Conservation (phyloP, 371 early-diverging fungal genomes). For the Zopfochytrium polystomum region DNA sequence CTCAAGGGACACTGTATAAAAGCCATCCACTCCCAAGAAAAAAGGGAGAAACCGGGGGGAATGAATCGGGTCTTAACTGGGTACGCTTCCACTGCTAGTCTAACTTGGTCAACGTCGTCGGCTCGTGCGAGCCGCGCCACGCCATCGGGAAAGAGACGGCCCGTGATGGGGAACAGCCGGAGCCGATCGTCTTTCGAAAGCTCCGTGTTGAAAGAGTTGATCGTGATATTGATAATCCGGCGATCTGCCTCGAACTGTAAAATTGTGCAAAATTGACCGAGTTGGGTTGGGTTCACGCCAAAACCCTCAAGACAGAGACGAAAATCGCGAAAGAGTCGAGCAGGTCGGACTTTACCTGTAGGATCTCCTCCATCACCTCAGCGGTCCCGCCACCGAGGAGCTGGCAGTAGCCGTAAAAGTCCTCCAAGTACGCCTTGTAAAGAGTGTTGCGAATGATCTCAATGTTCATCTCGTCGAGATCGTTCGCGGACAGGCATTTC, state of each 20-base stretch:
- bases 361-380: slow-evolving; percentile 91
- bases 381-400: slow-evolving; percentile 81
- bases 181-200: slow-evolving; percentile 92
- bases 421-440: slow-evolving; percentile 97
- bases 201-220: slow-evolving; percentile 97
- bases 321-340: neutral
- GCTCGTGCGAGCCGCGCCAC: slow-evolving; percentile 75
- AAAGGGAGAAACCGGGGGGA: neutral
- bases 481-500: slow-evolving; percentile 92
- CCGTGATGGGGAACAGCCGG: slow-evolving; percentile 87
- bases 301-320: neutral
- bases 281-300: neutral
- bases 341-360: slow-evolving; percentile 64
- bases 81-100: slow-evolving; percentile 75
- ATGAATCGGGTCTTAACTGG: slow-evolving; percentile 51
- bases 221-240: slow-evolving; percentile 93
- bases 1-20: neutral
- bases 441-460: slow-evolving; percentile 98
- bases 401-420: slow-evolving; percentile 89
- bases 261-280: too few relatives aligned
- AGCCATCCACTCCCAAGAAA: neutral
- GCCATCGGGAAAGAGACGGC: slow-evolving; percentile 91
- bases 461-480: slow-evolving; percentile 97
- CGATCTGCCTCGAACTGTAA: slow-evolving; percentile 96
- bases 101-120: slow-evolving; percentile 94